Percentiles rank a stretch among this genome's conserved stretches.
phyloP scores from a whole-genome alignment of 2,329 filamentous ascomycete species.

The Pseudonectria foliicola region DNA sequence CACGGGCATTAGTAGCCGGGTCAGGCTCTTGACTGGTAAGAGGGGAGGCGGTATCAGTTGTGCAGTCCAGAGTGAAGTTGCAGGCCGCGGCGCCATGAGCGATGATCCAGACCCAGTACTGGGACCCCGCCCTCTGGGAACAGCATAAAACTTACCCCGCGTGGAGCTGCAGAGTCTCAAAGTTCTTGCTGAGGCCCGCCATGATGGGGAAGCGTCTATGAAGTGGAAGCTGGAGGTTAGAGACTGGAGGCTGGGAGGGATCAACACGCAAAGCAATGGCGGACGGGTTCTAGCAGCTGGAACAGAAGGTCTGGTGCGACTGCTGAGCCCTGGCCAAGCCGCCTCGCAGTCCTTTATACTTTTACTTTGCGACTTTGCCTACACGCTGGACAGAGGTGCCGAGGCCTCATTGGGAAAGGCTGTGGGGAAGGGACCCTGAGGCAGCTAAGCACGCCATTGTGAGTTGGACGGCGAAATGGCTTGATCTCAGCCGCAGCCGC shows the following conservation, averaged over 20 bases:
- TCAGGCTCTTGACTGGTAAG: slow-evolving; percentile 67
- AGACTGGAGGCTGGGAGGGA: slow-evolving; percentile 18
- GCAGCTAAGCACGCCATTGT: slow-evolving; percentile 17
- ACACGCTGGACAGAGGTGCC: background rate
- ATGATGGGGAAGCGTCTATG: slow-evolving; percentile 15
- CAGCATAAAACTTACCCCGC: slow-evolving; percentile 55
- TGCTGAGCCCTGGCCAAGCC: slow-evolving; percentile 2
- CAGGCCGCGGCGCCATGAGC: no score
- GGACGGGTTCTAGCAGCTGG: background rate
- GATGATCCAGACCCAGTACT: no score
- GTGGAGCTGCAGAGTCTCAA: slow-evolving; percentile 81
- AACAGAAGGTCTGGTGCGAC: background rate
- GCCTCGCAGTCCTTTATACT: slow-evolving; percentile 19
- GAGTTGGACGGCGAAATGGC: slow-evolving; percentile 6
- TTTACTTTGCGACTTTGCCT: slow-evolving; percentile 3
- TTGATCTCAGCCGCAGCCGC: slow-evolving; percentile 6
- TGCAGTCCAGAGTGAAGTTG: slow-evolving; percentile 4
- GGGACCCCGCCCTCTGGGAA: slow-evolving; percentile 12
- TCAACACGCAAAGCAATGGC: slow-evolving; percentile 5
- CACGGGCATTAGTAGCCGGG: slow-evolving; percentile 73
- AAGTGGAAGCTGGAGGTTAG: background rate
- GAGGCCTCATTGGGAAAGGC: slow-evolving; percentile 14
- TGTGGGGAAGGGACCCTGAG: slow-evolving; percentile 2
- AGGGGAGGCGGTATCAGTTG: slow-evolving; percentile 5
- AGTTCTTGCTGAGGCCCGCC: slow-evolving; percentile 51